Percentiles rank a stretch among this genome's conserved stretches.
These are phyloP conservation scores for Xanthoconium stramineum DNA, from an alignment of 768 basidiomycete genomes.

Conservation along the genomic window DNA sequence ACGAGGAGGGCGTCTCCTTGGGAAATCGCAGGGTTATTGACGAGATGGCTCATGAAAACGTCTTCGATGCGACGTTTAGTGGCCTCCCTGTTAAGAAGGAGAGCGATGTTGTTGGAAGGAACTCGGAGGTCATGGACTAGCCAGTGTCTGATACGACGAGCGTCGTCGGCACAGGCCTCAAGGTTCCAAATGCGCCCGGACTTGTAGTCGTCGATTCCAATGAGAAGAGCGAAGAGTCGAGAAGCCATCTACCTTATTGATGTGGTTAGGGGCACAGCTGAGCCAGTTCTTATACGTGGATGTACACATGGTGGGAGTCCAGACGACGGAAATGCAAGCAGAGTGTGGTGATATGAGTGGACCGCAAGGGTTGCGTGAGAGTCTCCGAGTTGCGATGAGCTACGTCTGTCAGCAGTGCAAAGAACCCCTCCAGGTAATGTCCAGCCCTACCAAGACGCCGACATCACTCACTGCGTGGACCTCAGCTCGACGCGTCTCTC, in stretches of 20 bases:
- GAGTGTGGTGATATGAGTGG: neutral
- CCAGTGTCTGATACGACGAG: constrained; percentile 56
- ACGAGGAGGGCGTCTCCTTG: constrained; percentile 62
- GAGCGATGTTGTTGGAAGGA: constrained; percentile 53
- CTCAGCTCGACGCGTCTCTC: constrained; percentile 85
- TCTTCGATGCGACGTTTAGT: constrained; percentile 62
- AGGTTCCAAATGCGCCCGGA: constrained; percentile 64
- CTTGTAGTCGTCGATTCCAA: constrained; percentile 70
- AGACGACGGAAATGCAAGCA: constrained; percentile 21
- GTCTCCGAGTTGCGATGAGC: constrained; percentile 30
- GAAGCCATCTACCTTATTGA: constrained; percentile 35
- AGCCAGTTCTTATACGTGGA: constrained; percentile 18
- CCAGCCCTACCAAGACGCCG: neutral
- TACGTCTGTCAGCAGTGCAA: constrained; percentile 87
- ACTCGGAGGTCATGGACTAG: constrained; percentile 54
- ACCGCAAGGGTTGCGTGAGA: neutral
- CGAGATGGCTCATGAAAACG: constrained; percentile 56
- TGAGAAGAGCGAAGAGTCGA: constrained; percentile 61
- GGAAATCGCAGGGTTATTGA: constrained; percentile 58
- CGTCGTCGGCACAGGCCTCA: constrained; percentile 63
- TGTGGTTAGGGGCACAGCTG: neutral
- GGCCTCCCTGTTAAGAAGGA: constrained; percentile 56
- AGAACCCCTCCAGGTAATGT: constrained; percentile 74
- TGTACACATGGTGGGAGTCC: constrained; percentile 5
- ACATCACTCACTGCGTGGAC: constrained; percentile 8